phyloP scores from a whole-genome alignment of 257 asterid genomes.

The Datura wrightii region DNA sequence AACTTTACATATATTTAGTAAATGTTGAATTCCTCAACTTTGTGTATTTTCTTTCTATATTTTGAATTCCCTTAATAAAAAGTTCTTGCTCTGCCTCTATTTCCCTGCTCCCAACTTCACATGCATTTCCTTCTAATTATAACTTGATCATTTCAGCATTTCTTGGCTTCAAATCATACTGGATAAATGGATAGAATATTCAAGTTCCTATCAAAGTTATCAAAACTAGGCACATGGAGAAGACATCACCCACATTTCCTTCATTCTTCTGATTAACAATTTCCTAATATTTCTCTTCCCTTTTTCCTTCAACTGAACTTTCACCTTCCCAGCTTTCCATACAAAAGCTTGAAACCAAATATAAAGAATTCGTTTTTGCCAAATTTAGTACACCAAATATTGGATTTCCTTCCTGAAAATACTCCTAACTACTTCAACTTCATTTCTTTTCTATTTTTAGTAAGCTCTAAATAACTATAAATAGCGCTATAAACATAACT shows the following conservation, averaged over 20 bases:
- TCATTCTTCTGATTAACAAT: background rate
- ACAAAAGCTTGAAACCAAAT: background rate
- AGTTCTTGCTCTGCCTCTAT: background rate
- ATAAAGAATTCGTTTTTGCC: background rate
- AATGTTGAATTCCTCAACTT: background rate
- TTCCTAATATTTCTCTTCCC: background rate
- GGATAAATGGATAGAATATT: background rate
- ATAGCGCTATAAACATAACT: background rate
- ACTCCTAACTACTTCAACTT: background rate
- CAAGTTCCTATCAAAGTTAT: background rate
- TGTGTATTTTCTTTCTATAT: background rate
- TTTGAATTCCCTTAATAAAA: background rate
- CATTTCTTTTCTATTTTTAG: background rate
- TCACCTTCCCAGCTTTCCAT: background rate
- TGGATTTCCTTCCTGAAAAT: background rate
- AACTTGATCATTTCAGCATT: background rate
- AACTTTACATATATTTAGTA: background rate
- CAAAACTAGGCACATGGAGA: background rate
- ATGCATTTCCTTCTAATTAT: background rate
- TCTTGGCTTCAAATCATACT: constrained; percentile 22
- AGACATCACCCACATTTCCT: constrained; percentile 25
- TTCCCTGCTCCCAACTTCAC: background rate
- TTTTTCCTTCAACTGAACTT: background rate
- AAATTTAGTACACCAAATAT: background rate
- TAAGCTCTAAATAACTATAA: background rate